phyloP scores from a whole-genome alignment of 106 monocot species.

The Acorus gramineus region DNA sequence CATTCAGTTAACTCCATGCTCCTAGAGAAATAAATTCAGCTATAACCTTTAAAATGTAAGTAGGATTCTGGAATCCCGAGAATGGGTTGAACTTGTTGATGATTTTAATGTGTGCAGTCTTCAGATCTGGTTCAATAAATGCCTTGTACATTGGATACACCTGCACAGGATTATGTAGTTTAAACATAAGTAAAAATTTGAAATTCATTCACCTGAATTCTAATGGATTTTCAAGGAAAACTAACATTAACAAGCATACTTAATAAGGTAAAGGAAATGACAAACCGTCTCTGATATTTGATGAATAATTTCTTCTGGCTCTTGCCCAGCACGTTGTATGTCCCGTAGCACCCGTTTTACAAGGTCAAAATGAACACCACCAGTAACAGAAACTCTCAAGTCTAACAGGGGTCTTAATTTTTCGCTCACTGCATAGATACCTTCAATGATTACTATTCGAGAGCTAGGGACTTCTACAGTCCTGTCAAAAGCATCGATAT shows the following conservation, averaged over 20 bases:
- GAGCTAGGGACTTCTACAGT: slow-evolving; percentile 85
- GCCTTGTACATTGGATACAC: slow-evolving; percentile 99
- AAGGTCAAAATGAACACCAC: slow-evolving; percentile 97
- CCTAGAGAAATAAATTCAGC: too few relatives aligned
- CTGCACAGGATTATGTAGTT: slow-evolving; percentile 19
- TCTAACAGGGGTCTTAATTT: slow-evolving; percentile 69
- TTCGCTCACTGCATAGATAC: slow-evolving; percentile 93
- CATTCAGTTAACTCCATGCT: too few relatives aligned
- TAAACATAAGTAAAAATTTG: too few relatives aligned
- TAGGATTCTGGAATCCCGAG: slow-evolving; percentile 93
- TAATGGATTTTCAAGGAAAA: too few relatives aligned
- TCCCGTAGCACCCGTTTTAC: slow-evolving; percentile 96
- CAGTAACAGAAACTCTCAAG: slow-evolving; percentile 96
- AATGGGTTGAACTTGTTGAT: slow-evolving; percentile 98
- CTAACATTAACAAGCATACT: too few relatives aligned
- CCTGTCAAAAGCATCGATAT: slow-evolving; percentile 24
- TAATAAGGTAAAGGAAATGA: slow-evolving; percentile 1
- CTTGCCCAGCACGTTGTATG: slow-evolving; percentile 93
- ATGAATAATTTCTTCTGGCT: slow-evolving; percentile 99
- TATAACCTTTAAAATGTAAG: slow-evolving; percentile 93
- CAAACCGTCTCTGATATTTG: slow-evolving; percentile 93
- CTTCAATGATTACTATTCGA: slow-evolving; percentile 85
- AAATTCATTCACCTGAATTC: too few relatives aligned
- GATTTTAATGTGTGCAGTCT: slow-evolving; percentile 95
- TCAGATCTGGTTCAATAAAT: slow-evolving; percentile 93